phyloP scores from a whole-genome alignment of 768 basidiomycete genomes.

The Xerocomus brunneocitrinus region DNA sequence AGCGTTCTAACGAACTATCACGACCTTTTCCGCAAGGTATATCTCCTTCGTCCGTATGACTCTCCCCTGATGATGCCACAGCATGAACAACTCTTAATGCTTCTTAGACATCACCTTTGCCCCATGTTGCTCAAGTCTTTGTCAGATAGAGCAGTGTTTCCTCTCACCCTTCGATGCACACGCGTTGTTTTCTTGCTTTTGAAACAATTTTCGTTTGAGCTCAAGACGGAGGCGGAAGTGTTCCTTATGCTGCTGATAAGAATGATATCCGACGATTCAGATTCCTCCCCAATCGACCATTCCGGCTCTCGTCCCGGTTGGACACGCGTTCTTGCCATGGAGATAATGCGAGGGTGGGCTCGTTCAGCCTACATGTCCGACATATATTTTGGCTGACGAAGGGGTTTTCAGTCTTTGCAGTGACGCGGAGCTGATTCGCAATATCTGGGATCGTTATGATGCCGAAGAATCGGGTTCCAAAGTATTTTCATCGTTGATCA shows the following conservation, averaged over 20 bases:
- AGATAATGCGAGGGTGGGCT: slow-evolving; percentile 79
- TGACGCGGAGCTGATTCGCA: slow-evolving; percentile 73
- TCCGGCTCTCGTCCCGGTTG: slow-evolving; percentile 55
- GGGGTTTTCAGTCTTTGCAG: slow-evolving; percentile 56
- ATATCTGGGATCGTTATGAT: slow-evolving; percentile 78
- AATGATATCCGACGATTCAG: slow-evolving; percentile 54
- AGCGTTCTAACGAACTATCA: slow-evolving; percentile 93
- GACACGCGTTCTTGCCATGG: slow-evolving; percentile 90
- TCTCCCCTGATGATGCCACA: slow-evolving; percentile 27
- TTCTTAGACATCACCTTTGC: slow-evolving; percentile 87
- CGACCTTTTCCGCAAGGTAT: slow-evolving; percentile 74
- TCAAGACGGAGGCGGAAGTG: slow-evolving; percentile 80
- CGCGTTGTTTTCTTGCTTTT: slow-evolving; percentile 91
- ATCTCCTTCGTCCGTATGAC: not conserved
- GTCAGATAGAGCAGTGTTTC: slow-evolving; percentile 79
- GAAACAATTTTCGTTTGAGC: slow-evolving; percentile 81
- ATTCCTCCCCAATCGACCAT: slow-evolving; percentile 27
- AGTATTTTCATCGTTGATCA: slow-evolving; percentile 72
- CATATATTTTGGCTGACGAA: slow-evolving; percentile 1
- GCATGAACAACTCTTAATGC: slow-evolving; percentile 78
- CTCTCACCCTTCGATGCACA: slow-evolving; percentile 84
- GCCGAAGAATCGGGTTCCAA: slow-evolving; percentile 56
- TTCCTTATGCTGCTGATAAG: slow-evolving; percentile 73
- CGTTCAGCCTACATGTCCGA: not conserved
- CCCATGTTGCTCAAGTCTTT: slow-evolving; percentile 84